Base-by-base conservation (phyloP, 1,284 basidiomycete species). In the Apiotrichum porosum region DNA sequence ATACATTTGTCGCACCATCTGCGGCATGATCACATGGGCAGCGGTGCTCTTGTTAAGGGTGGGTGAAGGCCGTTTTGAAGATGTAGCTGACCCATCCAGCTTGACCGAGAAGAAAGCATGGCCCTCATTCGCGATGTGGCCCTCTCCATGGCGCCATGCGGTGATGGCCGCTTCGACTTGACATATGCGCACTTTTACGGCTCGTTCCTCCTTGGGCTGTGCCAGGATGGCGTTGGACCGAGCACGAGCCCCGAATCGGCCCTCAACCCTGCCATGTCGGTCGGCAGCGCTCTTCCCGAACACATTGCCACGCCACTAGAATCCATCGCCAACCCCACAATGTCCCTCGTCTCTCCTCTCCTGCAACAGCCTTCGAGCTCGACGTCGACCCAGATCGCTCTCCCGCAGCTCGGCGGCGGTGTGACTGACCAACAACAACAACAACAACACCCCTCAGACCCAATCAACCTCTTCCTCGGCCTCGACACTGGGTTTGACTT, bases 151-250 rank as follows among this genome's bases (percentile, higher is more conserved):
- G 44, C 44, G 13, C 44, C 44, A 2, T 26, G 21, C 32, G 44
- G 44, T 5, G 37, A 39, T 18, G 24, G 24, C 15, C 37, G 37
- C 14, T 38, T 26, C 15, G 37, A 38, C n/a, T 26, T 26, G 14
- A 46, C 23, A 23, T 46, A 46, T 15, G 31, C 44, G n/a, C 44
- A 46, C 22, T 46, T 46, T 19, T 46, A 46, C 32, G 44, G 44
- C 23, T 40, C 37, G 13, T 46, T 46, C 37, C 37, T 46, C 1
- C 44, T 46, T 17, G 31, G 38, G 14, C 44, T 46, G 15, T 44
- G 35, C 21, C 35, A n/a, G n/a, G n/a, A n/a, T n/a, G n/a, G n/a
- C n/a, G n/a, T n/a, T 43, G 13, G 35, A 37, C 35, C 17, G 35
- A n/a, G n/a, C 35, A 13, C 35, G 18, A 19, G 35, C 35, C 6